Base-by-base conservation (phyloP, 352 stramenopile genomes). In the Phytophthora lateralis region DNA sequence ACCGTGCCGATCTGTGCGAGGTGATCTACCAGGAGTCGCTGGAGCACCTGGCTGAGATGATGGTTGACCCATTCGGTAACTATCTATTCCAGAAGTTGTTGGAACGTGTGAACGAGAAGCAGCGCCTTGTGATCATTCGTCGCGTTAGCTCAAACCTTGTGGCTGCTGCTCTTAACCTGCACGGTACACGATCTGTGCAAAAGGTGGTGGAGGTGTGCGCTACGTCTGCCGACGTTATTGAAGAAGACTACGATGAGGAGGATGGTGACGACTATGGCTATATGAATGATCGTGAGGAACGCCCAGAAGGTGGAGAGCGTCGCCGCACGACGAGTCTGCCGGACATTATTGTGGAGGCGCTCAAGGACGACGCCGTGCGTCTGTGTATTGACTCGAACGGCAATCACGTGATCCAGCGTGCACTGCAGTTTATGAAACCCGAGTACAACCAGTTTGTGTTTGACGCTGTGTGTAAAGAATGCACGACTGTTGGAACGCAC, bases 1-100 rank as follows among this genome's bases (percentile, higher is more conserved):
- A 98, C 60, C 94, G 94, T 17, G 68, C 85, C 4, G 82, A 93
- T 55, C 74, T 98, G 58, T 96, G 96, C 18, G 93, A 95, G 20
- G 78, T 98, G 54, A 99, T 99, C 64, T 96, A 98, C 50, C 85
- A 95, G n/a, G 96, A 99, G 76, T 96, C 96, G n/a, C 78, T 98
- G 7, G 87, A 97, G 26, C 97, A 98, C 65, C 90, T 98, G 76
- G 90, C 90, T 10, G 95, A 98, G 69, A 97, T 98, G 71, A 99
- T 99, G 96, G 94, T 98, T n/a, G 97, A 99, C 72, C 97, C 97
- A 6, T 99, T 99, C 73, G 97, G 97, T 6, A 99, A 99, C 70
- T 99, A 99, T 60, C 73, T 99, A 11, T 99, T 99, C 72, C 97
- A 99, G 77, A 99, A 99, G 75, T 93, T 99, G 29, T 76, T 99